Conservation (phyloP, 2,329 filamentous ascomycete species). For the Cladosporium sp. region DNA sequence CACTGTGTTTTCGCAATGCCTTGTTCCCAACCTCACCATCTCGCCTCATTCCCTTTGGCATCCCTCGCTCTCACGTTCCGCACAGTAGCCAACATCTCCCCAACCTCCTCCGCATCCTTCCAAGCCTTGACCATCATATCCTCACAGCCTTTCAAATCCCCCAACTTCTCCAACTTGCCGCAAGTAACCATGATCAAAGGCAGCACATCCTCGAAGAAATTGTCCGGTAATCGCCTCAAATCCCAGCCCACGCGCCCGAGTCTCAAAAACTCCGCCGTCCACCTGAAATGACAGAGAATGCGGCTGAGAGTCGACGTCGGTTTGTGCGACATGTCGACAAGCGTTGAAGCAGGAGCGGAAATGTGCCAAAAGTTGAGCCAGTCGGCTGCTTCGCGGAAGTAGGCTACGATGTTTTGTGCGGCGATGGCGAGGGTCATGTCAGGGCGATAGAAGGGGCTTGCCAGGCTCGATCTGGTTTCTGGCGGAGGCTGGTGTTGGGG, state of each 20-base stretch:
- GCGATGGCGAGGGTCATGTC: conserved; percentile 12
- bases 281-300: not conserved
- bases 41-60: not conserved
- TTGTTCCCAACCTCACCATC: not conserved
- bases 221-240: not conserved
- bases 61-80: not conserved
- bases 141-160: not conserved
- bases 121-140: not conserved
- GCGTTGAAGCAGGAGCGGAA: not conserved
- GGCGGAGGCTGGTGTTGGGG: not conserved
- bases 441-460: conserved; percentile 3
- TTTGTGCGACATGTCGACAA: not conserved
- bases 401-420: not conserved
- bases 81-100: not conserved
- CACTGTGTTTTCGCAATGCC: not conserved
- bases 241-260: not conserved
- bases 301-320: not conserved
- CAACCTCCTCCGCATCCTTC: not conserved
- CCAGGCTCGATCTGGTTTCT: not conserved
- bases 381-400: conserved; percentile 1
- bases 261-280: conserved; percentile 2
- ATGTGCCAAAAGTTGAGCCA: not conserved
- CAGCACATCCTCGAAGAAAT: conserved; percentile 10
- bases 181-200: not conserved
- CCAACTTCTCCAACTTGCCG: not conserved